Evolutionary conservation across 2,329 filamentous ascomycete species (phyloP), one percentile per base, ranked within the genome.

Genomic region (Cordyceps fumosorosea): DNA sequence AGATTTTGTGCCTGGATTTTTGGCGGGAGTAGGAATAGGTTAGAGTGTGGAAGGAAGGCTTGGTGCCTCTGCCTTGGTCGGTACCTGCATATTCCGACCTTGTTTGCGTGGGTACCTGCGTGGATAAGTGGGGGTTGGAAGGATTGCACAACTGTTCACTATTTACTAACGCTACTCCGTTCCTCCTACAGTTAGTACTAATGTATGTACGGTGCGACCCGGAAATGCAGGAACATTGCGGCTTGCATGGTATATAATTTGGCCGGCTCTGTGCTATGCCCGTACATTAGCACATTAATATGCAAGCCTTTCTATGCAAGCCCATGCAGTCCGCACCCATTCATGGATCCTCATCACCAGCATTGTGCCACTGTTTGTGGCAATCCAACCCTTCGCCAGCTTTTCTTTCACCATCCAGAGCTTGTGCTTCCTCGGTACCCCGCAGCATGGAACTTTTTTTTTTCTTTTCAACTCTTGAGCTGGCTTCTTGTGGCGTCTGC

Each of bases 91-190:
- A 53, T 53, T 26, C 14, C 11, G 26, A 44, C 37, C 18, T 26
- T 45, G 45, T 60, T 60, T 53, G 34, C 37, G 20, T 42, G 29
- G 16, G 57, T 60, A 60, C 57, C 57, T 60, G 57, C 57, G 53
- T 29, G 29, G 29, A 29, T 60, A 14, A 44, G 57, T 60, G 56
- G 56, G 37, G 34, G 22, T 6, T 5, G 16, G n/a, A 29, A 3
- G 5, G 10, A 52, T 20, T 44, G 47, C 34, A 52, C 56, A 52
- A 45, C n/a, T 11, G 56, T 57, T 56, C 54, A 45, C 32, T 56
- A 18, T 22, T 20, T 44, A 12, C 4, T 34, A 8, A 29, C 20
- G 16, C 16, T 37, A 37, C 34, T 37, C 29, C 29, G 29, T 32
- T 32, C 4, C 29, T 32, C 8, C 4, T 29, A 29, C 29, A 29